Evolutionary conservation across 2,329 filamentous ascomycete species (phyloP), one percentile per base, ranked within the genome.

Genomic region (Scytalidium lignicola): DNA sequence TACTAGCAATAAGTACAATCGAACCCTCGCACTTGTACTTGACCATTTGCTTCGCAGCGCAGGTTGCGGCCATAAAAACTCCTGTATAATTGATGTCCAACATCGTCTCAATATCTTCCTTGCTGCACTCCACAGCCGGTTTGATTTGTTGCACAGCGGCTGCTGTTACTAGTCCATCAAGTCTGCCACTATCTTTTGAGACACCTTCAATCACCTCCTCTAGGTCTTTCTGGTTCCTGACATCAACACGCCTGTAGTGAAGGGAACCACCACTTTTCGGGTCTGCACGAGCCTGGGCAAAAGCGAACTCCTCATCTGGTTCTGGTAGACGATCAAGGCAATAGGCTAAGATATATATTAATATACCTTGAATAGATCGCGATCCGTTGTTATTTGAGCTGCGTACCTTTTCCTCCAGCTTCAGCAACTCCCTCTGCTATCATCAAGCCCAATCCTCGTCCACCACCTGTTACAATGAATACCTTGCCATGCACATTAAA

Each of bases 1-100:
- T 86, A 55, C 79, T 83, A n/a, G 75, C 81, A 59, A 86, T 80
- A 58, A 86, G 66, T 12, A 79, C 77, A 50, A 87, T 76, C 49
- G 70, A 76, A 1, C 74, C 75, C 21, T 66, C 64, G 0, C 60
- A 66, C 7, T 67, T 65, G 41, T 63, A 68, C 44, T 69, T 64
- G 18, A 70, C 65, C 57, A 78, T 62, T 29, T 85, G 78, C 51
- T 79, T 74, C 43, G 85, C 85, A 21, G 83, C 79, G 46, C 83
- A 82, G 68, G 86, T 84, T 52, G 84, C 84, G 60, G 83, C 87
- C 65, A 84, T 74, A 67, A 82, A 84, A 19, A 78, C 80, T 18
- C 85, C 86, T 18, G 76, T 86, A 63, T 87, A 73, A 68, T 90
- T 87, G 56, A 86, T 80, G 59, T 82, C 72, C 61, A 90, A 74